Evolutionary conservation across 2,329 filamentous ascomycete species (phyloP), one percentile per base, ranked within the genome.

Genomic region (Akanthomyces lecanii): DNA sequence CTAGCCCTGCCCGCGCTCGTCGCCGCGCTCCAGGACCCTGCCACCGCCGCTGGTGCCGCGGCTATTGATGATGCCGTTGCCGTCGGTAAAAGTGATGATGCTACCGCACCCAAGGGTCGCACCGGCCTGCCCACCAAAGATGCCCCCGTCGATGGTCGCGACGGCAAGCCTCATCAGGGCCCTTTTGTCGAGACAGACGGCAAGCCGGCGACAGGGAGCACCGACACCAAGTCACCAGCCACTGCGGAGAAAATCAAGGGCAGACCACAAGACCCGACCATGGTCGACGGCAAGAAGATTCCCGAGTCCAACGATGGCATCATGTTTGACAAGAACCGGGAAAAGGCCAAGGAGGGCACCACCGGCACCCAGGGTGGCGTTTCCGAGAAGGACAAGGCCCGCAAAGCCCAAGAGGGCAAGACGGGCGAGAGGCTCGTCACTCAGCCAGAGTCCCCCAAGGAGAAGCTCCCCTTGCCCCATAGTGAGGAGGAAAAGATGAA

Each of bases 141-240:
- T 78, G 91, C 90, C 62, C 94, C 94, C 0, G 89, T 97, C 23
- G 95, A 98, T 73, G 93, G 93, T 52, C 89, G 90, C 70, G 95
- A 98, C 77, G 95, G 95, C 54, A 95, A 93, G 78, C 95, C 95
- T 53, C 94, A 97, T 73, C 86, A 89, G 23, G 95, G 95, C 1
- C 95, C 95, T 6, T 88, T 86, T 71, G 87, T 93, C 63, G 86
- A 88, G 65, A 83, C 81, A 18, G 75, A 77, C 51, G 75, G 75
- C 44, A 59, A 50, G 55, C 75, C 77, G 57, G 66, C 70, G 23
- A 52, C 54, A 8, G 66, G 66, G 30, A 66, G 71, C 25, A 70
- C 72, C 55, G 74, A 76, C 4, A 69, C 71, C 33, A 62, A 62
- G 30, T 38, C 38, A n/a, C 36, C 56, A n/a, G 28, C 51, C 18